A percentile compares a stretch with the other conserved stretches of the same genome.
Conservation (phyloP, 306 rosid species). For the Calophaca sinica region DNA sequence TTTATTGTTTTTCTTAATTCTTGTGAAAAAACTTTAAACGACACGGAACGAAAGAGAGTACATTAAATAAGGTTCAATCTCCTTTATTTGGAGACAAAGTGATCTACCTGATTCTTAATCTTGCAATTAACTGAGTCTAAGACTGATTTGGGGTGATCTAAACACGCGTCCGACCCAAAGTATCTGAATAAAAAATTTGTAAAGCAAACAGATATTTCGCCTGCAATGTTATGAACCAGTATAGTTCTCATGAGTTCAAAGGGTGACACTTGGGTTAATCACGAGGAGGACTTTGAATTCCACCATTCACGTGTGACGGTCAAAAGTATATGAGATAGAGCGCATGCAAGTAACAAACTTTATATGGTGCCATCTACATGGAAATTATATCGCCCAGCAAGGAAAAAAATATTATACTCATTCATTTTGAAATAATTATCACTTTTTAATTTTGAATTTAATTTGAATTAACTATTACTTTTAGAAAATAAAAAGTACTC, state of each 20-base stretch:
- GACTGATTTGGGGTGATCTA: not conserved
- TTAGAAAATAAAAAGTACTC: not conserved
- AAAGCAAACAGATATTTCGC: not conserved
- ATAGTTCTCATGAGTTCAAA: slow-evolving; percentile 40
- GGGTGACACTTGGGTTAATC: slow-evolving; percentile 51
- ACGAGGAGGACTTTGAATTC: slow-evolving; percentile 44
- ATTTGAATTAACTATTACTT: not conserved
- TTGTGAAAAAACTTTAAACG: too few species aligned
- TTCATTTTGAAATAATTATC: not conserved
- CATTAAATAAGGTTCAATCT: too few species aligned
- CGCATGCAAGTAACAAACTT: too few species aligned
- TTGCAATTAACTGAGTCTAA: too few species aligned
- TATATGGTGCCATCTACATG: too few species aligned
- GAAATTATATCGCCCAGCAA: slow-evolving; percentile 4
- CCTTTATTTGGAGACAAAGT: too few species aligned
- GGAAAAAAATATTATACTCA: not conserved
- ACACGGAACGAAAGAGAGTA: too few species aligned
- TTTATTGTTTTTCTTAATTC: too few species aligned
- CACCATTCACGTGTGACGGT: slow-evolving; percentile 56
- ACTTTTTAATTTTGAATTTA: not conserved
- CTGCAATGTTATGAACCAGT: slow-evolving; percentile 29
- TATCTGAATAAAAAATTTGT: not conserved
- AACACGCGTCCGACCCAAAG: not conserved
- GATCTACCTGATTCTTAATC: too few species aligned
- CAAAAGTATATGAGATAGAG: slow-evolving; percentile 49